Conservation (phyloP, 805 yeast genomes). For the Middelhovenomyces tepae region DNA sequence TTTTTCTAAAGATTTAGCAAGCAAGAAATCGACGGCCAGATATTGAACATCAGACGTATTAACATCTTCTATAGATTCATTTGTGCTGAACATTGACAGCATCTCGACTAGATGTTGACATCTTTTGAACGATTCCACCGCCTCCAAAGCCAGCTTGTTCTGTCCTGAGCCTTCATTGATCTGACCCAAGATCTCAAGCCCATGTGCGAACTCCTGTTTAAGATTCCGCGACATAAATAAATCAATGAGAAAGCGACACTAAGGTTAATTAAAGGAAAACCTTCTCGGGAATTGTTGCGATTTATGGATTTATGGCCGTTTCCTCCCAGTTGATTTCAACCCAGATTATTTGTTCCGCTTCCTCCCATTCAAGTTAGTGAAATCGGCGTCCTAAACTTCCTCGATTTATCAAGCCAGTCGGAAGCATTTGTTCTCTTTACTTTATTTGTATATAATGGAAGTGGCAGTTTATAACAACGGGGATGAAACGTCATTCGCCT, state of each 20-base stretch:
- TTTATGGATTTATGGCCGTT: no score
- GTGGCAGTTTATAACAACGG: slow-evolving; percentile 55
- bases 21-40: slow-evolving; percentile 48
- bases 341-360: no score
- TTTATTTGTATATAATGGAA: no score
- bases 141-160: slow-evolving; percentile 23
- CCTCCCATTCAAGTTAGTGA: no score
- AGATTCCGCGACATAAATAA: no score
- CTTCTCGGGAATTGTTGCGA: no score
- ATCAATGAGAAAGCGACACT: no score
- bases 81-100: slow-evolving; percentile 57
- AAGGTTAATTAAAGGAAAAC: no score
- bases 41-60: slow-evolving; percentile 54
- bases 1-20: slow-evolving; percentile 37
- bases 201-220: slow-evolving; percentile 4
- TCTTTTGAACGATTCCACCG: slow-evolving; percentile 37
- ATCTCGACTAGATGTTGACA: slow-evolving; percentile 37
- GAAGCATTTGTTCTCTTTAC: no score
- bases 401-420: no score
- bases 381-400: no score
- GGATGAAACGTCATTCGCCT: slow-evolving; percentile 75
- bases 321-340: no score
- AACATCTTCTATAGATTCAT: slow-evolving; percentile 65
- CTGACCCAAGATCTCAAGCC: slow-evolving; percentile 14
- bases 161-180: slow-evolving; percentile 14